phyloP scores from a whole-genome alignment of 805 yeast species.

The Candida jianshihensis region DNA sequence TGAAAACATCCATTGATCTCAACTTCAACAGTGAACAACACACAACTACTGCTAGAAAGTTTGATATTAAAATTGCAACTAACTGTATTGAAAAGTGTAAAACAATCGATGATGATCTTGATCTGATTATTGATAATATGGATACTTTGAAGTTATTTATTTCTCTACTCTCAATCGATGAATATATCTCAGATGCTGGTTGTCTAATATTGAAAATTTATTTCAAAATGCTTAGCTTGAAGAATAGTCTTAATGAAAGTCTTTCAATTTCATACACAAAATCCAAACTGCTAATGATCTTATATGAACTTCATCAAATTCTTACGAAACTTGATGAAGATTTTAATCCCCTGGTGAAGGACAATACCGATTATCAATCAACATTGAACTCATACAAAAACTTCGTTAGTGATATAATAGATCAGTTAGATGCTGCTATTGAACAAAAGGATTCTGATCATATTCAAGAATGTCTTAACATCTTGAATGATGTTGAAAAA shows the following conservation, averaged over 20 bases:
- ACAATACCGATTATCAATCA: slow-evolving; percentile 29
- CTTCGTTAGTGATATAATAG: slow-evolving; percentile 51
- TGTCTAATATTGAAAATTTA: slow-evolving; percentile 19
- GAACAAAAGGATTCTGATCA: slow-evolving; percentile 46
- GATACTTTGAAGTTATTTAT: slow-evolving; percentile 36
- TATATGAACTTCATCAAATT: slow-evolving; percentile 47
- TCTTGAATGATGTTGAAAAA: slow-evolving; percentile 62
- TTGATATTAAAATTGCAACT: slow-evolving; percentile 47
- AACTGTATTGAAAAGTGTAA: slow-evolving; percentile 49
- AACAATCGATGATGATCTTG: slow-evolving; percentile 30
- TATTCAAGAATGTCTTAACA: slow-evolving; percentile 60
- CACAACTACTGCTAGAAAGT: slow-evolving; percentile 22
- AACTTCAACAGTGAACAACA: slow-evolving; percentile 16
- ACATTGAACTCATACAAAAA: slow-evolving; percentile 45
- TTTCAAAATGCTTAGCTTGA: slow-evolving; percentile 36
- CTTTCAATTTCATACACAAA: slow-evolving; percentile 55
- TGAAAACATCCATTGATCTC: slow-evolving; percentile 22
- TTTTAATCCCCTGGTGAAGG: slow-evolving; percentile 16
- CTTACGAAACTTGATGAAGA: slow-evolving; percentile 21
- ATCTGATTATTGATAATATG: slow-evolving; percentile 41
- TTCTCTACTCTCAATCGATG: slow-evolving; percentile 18
- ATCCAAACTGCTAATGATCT: slow-evolving; percentile 58
- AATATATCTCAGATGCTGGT: slow-evolving; percentile 20
- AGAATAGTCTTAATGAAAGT: slow-evolving; percentile 43
- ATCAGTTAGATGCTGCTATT: slow-evolving; percentile 51